phyloP scores from a whole-genome alignment of 129 eudicot genomes.

The Lactuca sativa region DNA sequence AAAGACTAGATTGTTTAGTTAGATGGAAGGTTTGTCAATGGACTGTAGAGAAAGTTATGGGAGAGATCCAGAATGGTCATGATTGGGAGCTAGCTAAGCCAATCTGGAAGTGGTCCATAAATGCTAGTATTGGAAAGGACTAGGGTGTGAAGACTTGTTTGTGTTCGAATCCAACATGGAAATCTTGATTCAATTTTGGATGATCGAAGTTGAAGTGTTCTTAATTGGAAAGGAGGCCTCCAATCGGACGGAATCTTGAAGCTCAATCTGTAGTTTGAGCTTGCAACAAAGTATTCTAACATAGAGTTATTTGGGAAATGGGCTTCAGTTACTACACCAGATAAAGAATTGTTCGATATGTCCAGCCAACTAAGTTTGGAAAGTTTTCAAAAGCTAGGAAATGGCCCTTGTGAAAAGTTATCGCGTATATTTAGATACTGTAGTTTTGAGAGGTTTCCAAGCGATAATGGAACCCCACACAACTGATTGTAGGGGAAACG shows the following conservation, averaged over 20 bases:
- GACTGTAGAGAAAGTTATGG: conserved; percentile 28
- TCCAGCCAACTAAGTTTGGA: conserved; percentile 21
- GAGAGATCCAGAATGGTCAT: conserved; percentile 23
- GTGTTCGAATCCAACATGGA: conserved; percentile 43
- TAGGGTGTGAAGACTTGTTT: conserved; percentile 11
- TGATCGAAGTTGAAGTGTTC: conserved; percentile 9
- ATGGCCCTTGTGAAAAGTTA: conserved; percentile 28
- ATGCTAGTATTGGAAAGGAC: conserved; percentile 29
- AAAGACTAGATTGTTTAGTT: conserved; percentile 14
- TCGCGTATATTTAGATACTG: conserved; percentile 18
- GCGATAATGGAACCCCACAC: conserved; percentile 20
- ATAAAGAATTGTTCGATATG: conserved; percentile 14
- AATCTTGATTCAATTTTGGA: conserved; percentile 30
- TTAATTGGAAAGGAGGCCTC: conserved; percentile 40
- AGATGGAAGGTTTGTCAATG: conserved; percentile 25
- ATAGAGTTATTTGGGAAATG: conserved; percentile 28
- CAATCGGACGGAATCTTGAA: conserved; percentile 31
- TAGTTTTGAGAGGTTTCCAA: conserved; percentile 34
- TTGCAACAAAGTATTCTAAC: conserved; percentile 25
- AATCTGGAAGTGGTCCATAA: conserved; percentile 34
- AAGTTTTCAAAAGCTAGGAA: conserved; percentile 27
- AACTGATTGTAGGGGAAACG: conserved; percentile 9
- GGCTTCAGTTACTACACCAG: conserved; percentile 32
- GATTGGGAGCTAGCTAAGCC: conserved; percentile 26
- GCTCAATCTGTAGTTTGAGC: conserved; percentile 21